These are phyloP conservation scores for Russula dissimulans DNA, from an alignment of 768 basidiomycete genomes.

Conservation along the genomic window DNA sequence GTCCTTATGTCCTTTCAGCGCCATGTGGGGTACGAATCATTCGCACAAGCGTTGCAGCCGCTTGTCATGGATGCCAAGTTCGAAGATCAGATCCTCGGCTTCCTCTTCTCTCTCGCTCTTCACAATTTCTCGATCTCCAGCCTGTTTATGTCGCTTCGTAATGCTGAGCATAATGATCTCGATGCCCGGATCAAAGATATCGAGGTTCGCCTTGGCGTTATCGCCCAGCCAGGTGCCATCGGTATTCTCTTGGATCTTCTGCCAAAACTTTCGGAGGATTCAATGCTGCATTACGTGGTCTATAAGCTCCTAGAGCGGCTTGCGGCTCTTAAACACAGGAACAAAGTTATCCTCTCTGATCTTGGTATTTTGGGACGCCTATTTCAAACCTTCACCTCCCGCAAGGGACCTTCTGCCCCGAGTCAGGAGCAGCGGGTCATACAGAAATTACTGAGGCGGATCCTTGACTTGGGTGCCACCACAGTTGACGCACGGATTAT, in stretches of 20 bases:
- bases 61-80: slow-evolving; percentile 41
- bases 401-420: slow-evolving; percentile 22
- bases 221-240: slow-evolving; percentile 53
- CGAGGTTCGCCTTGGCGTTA: slow-evolving; percentile 34
- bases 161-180: slow-evolving; percentile 34
- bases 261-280: slow-evolving; percentile 29
- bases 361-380: slow-evolving; percentile 46
- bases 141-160: slow-evolving; percentile 43
- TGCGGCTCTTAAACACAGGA: slow-evolving; percentile 52
- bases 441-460: slow-evolving; percentile 53
- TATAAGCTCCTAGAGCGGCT: slow-evolving; percentile 59
- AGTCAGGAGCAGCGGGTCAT: slow-evolving; percentile 47
- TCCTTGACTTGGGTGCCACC: slow-evolving; percentile 68
- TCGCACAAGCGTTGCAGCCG: slow-evolving; percentile 48
- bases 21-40: slow-evolving; percentile 54
- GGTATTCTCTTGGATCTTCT: slow-evolving; percentile 47
- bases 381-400: slow-evolving; percentile 37
- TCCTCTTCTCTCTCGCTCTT: slow-evolving; percentile 58
- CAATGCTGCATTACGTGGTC: slow-evolving; percentile 40
- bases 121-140: slow-evolving; percentile 51
- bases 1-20: slow-evolving; percentile 27
- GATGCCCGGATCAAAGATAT: slow-evolving; percentile 36
- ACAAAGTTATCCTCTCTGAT: slow-evolving; percentile 57
- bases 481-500: slow-evolving; percentile 54
- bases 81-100: slow-evolving; percentile 50